Evolutionary conservation across 2,329 filamentous ascomycete genomes (phyloP), one percentile per base, ranked within the genome.

Genomic region (Leptoxyphium fumago): DNA sequence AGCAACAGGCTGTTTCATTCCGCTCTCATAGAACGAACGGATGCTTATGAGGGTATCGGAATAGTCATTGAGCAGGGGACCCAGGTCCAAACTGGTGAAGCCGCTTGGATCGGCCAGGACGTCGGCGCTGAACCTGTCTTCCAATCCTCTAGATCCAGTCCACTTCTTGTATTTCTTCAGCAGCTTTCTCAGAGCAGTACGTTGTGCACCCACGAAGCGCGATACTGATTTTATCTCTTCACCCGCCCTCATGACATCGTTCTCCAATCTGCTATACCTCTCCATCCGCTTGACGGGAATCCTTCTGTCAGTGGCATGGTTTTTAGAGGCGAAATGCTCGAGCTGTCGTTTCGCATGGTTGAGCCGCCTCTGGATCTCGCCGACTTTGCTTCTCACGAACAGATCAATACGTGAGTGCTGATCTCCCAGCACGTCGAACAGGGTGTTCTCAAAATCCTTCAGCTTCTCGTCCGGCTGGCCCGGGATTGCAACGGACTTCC

Each of bases 161-260:
- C 85, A 91, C 72, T 87, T 88, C 72, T 81, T 69, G 64, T 91
- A 89, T 59, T 93, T 93, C 61, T 89, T 91, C 29, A 88, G 67
- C 32, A 93, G 80, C 64, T 93, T 93, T 44, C 77, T 75, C 54
- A 93, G 88, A 3, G 82, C 85, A 4, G 80, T 75, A 9, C 79
- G 71, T 58, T 93, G 85, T 2, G 82, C 81, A 46, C 74, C 72
- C 49, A 80, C 75, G 54, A 89, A 93, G 38, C 84, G 77, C 30
- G 76, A 73, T 5, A 91, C 68, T 4, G 75, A 74, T 43, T 75
- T 73, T 43, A 85, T 77, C 50, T 91, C 84, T 50, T 84, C 75
- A 39, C 79, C 78, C 50, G 81, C 83, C 61, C 62, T 69, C 38
- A 68, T 55, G 10, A 72, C 64, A 46, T 70, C 69, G 40, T 67